Base-by-base conservation (phyloP, 192 early-diverging fungal species). In the Gigaspora rosea region DNA sequence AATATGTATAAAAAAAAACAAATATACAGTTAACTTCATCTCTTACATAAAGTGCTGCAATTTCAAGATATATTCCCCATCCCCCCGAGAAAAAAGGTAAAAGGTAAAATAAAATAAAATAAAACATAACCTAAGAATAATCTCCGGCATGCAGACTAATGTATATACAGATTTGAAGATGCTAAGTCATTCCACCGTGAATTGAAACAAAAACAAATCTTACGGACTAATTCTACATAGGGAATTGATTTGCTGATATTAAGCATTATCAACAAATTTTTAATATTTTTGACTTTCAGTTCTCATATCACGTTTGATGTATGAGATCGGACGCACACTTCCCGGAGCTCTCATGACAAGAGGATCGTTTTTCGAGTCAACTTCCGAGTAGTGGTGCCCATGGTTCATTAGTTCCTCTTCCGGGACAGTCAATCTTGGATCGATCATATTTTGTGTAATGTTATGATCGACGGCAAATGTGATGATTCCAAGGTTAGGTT, bases 161-260 rank as follows among this genome's bases (percentile, higher is more conserved):
- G 59, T 62, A 32, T 62, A 62, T 62, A 62, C 59, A 62, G 32
- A 62, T 62, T 62, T 32, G 54, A 57, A 57, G 54, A 57, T 57
- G 54, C 54, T 57, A 57, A n/a, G 15, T 57, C 54, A 57, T 20
- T n/a, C n/a, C 15, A 57, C 41, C 7, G 41, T 41, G 41, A 57
- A 57, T 57, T n/a, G 15, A 57, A 57, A 57, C n/a, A 57, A 57
- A 57, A 20, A 57, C 15, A 57, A 57, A n/a, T 57, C n/a, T 57
- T 57, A 15, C n/a, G 54, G 5, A 57, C n/a, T 6, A 57, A 57
- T 15, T 41, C 41, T 41, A 41, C 41, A 41, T 7, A 27, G 41
- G 7, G 7, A 41, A 41, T 41, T 41, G 41, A 41, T 41, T 41
- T 41, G 41, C 41, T 41, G 7, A 41, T 41, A 41, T 41, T 41